Evolutionary conservation across 306 rosid genomes (phyloP).

Genomic region (Delonix regia): DNA sequence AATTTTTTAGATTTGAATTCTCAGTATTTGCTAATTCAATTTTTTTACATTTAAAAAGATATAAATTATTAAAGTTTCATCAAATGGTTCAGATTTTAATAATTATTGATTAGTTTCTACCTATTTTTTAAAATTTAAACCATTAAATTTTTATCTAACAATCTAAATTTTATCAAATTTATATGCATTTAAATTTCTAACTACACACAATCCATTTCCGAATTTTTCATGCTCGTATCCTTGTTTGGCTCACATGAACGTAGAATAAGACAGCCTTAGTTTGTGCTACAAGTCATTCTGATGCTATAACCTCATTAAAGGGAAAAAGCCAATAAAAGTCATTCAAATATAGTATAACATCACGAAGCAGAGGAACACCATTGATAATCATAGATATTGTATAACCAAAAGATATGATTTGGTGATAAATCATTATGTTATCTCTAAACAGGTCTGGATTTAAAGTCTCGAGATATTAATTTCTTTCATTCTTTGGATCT

Average conservation of each 20-base stretch:
- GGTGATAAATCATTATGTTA: background rate
- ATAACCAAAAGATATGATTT: background rate
- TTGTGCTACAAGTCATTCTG: background rate
- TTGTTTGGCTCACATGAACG: background rate
- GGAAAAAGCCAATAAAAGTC: background rate
- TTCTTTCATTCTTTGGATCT: background rate
- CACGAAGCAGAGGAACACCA: background rate
- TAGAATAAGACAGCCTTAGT: background rate
- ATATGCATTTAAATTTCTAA: too few species aligned
- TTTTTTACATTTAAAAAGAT: too few species aligned
- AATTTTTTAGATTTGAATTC: too few species aligned
- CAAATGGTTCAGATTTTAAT: too few species aligned
- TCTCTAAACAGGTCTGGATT: background rate
- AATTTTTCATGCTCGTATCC: background rate
- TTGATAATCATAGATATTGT: background rate
- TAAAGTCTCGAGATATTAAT: background rate
- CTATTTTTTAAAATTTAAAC: too few species aligned
- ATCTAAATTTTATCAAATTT: too few species aligned
- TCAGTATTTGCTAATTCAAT: too few species aligned
- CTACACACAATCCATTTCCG: background rate
- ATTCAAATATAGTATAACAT: background rate
- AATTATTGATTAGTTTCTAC: too few species aligned
- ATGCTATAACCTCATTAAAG: background rate
- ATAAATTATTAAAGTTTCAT: too few species aligned
- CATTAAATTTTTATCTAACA: too few species aligned